Conservation (phyloP, 306 rosid genomes). For the Citrullus amarus region DNA sequence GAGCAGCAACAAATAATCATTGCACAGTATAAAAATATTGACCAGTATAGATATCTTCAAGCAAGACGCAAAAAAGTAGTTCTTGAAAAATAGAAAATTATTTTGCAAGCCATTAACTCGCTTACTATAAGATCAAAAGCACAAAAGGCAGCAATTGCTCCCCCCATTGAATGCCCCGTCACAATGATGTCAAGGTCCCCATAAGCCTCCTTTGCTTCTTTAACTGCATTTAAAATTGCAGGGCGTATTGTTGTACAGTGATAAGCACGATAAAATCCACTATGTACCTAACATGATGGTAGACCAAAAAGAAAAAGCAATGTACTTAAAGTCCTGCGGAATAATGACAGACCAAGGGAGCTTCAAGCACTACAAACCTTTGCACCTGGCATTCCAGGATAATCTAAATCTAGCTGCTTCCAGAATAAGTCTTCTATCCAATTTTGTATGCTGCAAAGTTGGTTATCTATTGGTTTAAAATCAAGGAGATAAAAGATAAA, state of each 20-base stretch:
- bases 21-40: background rate
- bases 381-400: constrained; percentile 89
- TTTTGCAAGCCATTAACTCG: background rate
- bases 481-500: background rate
- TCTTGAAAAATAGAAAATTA: background rate
- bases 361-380: constrained; percentile 40
- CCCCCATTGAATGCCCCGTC: constrained; percentile 95
- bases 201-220: constrained; percentile 45
- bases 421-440: constrained; percentile 89
- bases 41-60: background rate
- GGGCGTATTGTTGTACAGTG: constrained; percentile 78
- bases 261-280: constrained; percentile 78
- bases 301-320: constrained; percentile 12
- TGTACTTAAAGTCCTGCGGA: background rate
- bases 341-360: background rate
- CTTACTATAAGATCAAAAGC: constrained; percentile 78
- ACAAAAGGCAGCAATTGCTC: constrained; percentile 94
- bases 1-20: background rate
- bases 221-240: constrained; percentile 54
- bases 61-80: background rate
- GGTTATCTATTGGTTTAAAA: background rate
- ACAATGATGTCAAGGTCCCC: constrained; percentile 54
- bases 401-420: constrained; percentile 81
- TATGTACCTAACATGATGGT: constrained; percentile 55
- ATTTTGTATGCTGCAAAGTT: constrained; percentile 60